phyloP scores from a whole-genome alignment of 352 stramenopile genomes.

The Aphanomyces euteiches region DNA sequence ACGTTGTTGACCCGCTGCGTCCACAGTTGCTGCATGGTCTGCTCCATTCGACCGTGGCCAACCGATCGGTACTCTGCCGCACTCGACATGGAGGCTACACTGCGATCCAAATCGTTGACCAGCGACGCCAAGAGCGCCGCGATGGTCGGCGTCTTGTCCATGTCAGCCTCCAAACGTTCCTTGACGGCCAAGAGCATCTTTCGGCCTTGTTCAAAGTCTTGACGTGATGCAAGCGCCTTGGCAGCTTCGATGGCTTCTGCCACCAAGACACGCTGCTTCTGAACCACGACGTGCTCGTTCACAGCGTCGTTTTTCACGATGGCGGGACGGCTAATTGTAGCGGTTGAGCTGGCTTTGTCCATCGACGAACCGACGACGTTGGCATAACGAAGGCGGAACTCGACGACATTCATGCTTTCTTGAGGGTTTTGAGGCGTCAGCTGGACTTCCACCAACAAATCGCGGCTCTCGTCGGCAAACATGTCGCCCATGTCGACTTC shows the following conservation, averaged over 20 bases:
- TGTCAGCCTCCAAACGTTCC: neutral
- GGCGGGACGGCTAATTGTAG: neutral
- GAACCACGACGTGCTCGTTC: constrained; percentile 27
- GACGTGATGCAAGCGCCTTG: neutral
- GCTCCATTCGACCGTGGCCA: neutral
- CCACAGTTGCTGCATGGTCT: neutral
- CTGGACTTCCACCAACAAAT: constrained; percentile 32
- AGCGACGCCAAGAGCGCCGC: neutral
- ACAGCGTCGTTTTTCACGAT: constrained; percentile 7
- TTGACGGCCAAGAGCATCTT: neutral
- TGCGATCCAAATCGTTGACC: neutral
- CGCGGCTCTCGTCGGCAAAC: constrained; percentile 32
- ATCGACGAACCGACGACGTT: neutral
- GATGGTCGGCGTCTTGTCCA: neutral
- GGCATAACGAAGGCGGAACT: constrained; percentile 5
- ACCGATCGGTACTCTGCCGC: neutral
- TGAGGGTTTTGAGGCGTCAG: neutral
- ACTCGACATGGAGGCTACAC: neutral
- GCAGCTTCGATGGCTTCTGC: constrained; percentile 10
- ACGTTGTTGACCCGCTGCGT: constrained; percentile 17
- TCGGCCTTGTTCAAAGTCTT: neutral
- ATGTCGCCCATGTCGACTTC: constrained; percentile 32
- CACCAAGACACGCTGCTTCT: constrained; percentile 5
- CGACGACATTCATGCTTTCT: neutral
- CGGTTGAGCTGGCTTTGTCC: neutral